phyloP scores from a whole-genome alignment of 768 basidiomycete species.

The Russula lepida region DNA sequence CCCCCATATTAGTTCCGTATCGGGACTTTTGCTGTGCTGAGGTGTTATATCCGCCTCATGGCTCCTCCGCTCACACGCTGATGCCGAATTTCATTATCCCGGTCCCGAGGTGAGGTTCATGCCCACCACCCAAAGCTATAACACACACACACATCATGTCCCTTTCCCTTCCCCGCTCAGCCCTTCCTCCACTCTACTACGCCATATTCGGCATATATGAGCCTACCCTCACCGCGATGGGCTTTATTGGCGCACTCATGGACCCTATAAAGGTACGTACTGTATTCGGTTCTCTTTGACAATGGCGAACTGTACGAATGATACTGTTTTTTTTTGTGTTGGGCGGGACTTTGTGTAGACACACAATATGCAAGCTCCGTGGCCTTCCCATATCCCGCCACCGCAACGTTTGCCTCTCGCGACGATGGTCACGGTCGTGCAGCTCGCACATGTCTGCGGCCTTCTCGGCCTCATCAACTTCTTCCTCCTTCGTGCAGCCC shows the following conservation, averaged over 20 bases:
- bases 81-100: too few relatives aligned
- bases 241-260: constrained; percentile 56
- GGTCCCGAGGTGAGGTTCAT: too few relatives aligned
- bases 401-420: constrained; percentile 47
- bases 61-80: too few relatives aligned
- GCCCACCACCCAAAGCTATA: background rate
- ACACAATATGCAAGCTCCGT: constrained; percentile 69
- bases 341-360: constrained; percentile 34
- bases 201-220: constrained; percentile 68
- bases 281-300: background rate
- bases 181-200: constrained; percentile 67
- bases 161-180: constrained; percentile 38
- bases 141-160: constrained; percentile 28
- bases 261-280: constrained; percentile 57
- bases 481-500: constrained; percentile 54
- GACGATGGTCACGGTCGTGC: constrained; percentile 59
- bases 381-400: constrained; percentile 43
- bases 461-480: constrained; percentile 64
- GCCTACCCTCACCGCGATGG: constrained; percentile 53
- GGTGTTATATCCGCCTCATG: too few relatives aligned
- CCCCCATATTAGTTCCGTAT: too few relatives aligned
- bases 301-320: background rate
- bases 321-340: background rate
- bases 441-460: constrained; percentile 71
- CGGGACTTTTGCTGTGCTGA: too few relatives aligned